Evolutionary conservation across 108 stramenopile species (phyloP).

Genomic region (Aurantiochytrium sp.): DNA sequence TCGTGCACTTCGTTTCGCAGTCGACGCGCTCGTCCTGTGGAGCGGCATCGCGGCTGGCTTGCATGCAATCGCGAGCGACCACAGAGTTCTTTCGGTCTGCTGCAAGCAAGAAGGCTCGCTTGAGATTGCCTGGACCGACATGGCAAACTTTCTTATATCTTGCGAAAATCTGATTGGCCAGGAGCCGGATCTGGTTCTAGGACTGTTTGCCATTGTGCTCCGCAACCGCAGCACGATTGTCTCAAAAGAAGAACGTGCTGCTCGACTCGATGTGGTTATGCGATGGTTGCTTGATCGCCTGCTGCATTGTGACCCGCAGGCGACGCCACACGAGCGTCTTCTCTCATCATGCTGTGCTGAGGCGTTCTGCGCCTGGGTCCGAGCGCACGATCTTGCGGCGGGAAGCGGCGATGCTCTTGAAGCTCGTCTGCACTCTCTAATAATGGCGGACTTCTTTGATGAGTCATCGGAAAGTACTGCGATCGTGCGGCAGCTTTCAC

Average conservation of each 20-base stretch:
- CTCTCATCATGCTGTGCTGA: background rate
- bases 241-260: background rate
- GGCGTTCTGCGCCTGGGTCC: background rate
- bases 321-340: background rate
- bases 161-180: background rate
- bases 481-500: background rate
- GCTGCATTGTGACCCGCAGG: background rate
- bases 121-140: background rate
- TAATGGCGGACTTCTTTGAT: background rate
- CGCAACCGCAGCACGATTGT: background rate
- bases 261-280: background rate
- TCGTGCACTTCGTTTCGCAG: background rate
- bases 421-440: background rate
- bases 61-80: background rate
- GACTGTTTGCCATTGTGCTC: background rate
- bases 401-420: background rate
- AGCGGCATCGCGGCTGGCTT: background rate
- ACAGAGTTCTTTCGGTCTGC: too few relatives aligned
- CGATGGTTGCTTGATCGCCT: background rate
- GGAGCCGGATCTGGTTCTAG: background rate
- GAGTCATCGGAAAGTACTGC: background rate
- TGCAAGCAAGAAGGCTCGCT: background rate
- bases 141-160: background rate
- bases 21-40: background rate
- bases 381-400: background rate